Percentiles rank a stretch among this genome's conserved stretches.
These are phyloP conservation scores for Ocimum tenuiflorum DNA, from an alignment of 257 asterid species.

Conservation along the genomic window DNA sequence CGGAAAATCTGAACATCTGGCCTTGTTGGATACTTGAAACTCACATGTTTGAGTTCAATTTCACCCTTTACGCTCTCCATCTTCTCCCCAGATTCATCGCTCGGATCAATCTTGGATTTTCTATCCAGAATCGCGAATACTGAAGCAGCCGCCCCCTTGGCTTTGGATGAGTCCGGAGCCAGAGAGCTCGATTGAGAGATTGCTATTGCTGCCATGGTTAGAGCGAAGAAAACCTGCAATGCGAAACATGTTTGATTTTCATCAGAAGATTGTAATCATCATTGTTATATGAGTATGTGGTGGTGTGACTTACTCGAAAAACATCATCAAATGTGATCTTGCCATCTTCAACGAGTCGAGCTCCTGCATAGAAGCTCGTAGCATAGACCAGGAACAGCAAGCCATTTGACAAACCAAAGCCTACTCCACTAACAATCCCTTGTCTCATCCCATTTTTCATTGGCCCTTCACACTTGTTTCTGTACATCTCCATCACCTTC, in stretches of 20 bases:
- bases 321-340: constrained; percentile 62
- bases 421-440: constrained; percentile 69
- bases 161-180: constrained; percentile 77
- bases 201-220: constrained; percentile 76
- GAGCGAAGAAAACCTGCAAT: constrained; percentile 79
- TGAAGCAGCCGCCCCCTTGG: constrained; percentile 75
- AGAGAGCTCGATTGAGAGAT: constrained; percentile 76
- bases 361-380: constrained; percentile 85
- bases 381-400: constrained; percentile 66
- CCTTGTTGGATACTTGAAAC: constrained; percentile 81
- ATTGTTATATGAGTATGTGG: background rate
- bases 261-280: no score
- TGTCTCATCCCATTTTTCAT: constrained; percentile 53
- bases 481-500: constrained; percentile 65
- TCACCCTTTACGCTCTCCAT: constrained; percentile 62
- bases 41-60: constrained; percentile 57
- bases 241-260: no score
- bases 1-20: constrained; percentile 64
- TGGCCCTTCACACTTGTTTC: constrained; percentile 69
- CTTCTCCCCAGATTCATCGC: constrained; percentile 62
- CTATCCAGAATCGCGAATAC: constrained; percentile 66
- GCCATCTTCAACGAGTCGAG: constrained; percentile 63
- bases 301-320: constrained; percentile 53
- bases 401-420: constrained; percentile 57
- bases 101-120: constrained; percentile 64